Evolutionary conservation across 305 asterid species (phyloP).

Genomic region (Lippia alba): DNA sequence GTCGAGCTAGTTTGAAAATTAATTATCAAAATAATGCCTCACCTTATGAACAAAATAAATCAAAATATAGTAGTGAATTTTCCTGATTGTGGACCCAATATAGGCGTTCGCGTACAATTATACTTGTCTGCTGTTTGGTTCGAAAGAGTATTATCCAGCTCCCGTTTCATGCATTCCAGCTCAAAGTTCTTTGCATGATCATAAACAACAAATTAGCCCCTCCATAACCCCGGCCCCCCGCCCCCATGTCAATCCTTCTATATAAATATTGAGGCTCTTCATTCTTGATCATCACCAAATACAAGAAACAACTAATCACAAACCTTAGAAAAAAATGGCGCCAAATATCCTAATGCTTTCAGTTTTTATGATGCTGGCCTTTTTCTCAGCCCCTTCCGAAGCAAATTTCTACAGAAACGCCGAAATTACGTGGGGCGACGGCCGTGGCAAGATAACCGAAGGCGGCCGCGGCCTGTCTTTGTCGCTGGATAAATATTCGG

Average conservation of each 20-base stretch:
- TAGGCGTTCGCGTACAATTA: background rate
- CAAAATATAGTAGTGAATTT: too few species aligned
- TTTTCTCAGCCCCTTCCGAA: conserved; percentile 30
- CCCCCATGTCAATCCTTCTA: background rate
- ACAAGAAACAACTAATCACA: background rate
- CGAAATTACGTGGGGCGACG: conserved; percentile 23
- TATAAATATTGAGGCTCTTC: background rate
- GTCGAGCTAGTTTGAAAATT: too few species aligned
- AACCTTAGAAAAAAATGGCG: background rate
- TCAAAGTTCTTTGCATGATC: background rate
- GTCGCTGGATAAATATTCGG: conserved; percentile 6
- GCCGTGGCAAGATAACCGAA: conserved; percentile 18
- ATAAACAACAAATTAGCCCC: background rate
- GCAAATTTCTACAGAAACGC: conserved; percentile 6
- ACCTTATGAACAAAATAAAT: too few species aligned
- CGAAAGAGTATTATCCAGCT: background rate
- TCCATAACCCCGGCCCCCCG: background rate
- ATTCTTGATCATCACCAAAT: background rate
- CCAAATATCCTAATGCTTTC: background rate
- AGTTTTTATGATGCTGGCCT: background rate
- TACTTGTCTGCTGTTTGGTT: background rate
- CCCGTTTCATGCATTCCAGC: background rate
- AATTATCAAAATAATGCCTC: too few species aligned
- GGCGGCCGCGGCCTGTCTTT: conserved; percentile 12
- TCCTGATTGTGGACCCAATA: background rate